Evolutionary conservation across 805 yeast genomes (phyloP), one percentile per base, ranked within the genome.

Genomic region (Candida silvicultrix): DNA sequence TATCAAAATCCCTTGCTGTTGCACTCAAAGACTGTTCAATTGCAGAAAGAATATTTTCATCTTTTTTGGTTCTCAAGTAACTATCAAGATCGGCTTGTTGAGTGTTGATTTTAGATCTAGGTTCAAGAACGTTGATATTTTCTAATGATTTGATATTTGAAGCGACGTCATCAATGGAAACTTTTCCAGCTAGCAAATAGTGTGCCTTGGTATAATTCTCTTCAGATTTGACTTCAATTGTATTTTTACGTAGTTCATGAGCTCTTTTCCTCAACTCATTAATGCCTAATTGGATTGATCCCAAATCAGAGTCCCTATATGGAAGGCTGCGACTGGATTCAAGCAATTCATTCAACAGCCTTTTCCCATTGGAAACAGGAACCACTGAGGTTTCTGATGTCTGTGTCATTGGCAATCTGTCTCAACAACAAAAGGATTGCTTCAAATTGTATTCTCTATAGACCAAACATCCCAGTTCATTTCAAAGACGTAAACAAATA

Each of bases 121-220:
- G 53, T 43, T 65, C 71, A 32, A 60, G 51, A 41, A 47, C 50
- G 49, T 46, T 60, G 51, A 44, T 60, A 47, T 48, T 51, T 38
- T 68, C 75, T 63, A 63, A 67, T 48, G 56, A 52, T 37, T 67
- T 65, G 47, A 83, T 64, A 42, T 80, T 83, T 29, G 66, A 66
- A 52, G 86, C 89, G 36, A 90, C 80, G 47, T 88, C 94, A 55
- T 88, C 96, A 43, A 92, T 83, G 38, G 87, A 77, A 1, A 97
- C 97, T 58, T 92, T 84, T 1, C 90, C 86, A 6, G 97, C 96
- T 39, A 92, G 69, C 36, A 94, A 68, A 62, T 94, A 94, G 60
- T 94, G 98, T 2, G 87, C 94, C 56, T 81, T 83, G 2, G 89
- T 83, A 57, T 68, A 74, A 5, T 70, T 72, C 38, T 67, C 63